A percentile compares a stretch with the other conserved stretches of the same genome.
Evolutionary conservation across 2,329 filamentous ascomycete species (phyloP).

Genomic region (Pseudogymnoascus pannorum): DNA sequence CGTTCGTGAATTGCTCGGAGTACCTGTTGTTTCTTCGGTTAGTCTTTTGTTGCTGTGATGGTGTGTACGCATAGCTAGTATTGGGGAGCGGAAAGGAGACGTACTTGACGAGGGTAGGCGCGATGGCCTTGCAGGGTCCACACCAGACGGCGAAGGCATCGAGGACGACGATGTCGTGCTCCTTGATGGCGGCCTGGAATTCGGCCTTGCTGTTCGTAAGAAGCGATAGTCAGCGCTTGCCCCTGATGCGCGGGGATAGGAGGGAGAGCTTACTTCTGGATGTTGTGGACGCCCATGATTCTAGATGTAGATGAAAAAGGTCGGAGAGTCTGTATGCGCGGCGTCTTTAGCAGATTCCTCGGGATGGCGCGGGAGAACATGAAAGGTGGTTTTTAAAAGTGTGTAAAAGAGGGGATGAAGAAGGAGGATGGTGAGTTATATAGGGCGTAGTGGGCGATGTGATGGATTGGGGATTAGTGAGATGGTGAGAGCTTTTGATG

Average conservation of each 20-base stretch:
- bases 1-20: slow-evolving; percentile 50
- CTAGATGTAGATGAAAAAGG: slow-evolving; percentile 32
- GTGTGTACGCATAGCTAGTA: no score
- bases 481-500: neutral
- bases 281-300: slow-evolving; percentile 40
- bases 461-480: neutral
- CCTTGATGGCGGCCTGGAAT: slow-evolving; percentile 47
- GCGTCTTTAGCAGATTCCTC: slow-evolving; percentile 5
- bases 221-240: slow-evolving; percentile 18
- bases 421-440: slow-evolving; percentile 1
- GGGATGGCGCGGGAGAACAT: slow-evolving; percentile 4
- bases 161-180: slow-evolving; percentile 61
- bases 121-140: slow-evolving; percentile 88
- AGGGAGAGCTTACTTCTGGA: slow-evolving; percentile 30
- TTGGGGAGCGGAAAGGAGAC: slow-evolving; percentile 26
- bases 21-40: slow-evolving; percentile 38
- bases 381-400: neutral
- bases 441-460: neutral
- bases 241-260: neutral
- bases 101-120: slow-evolving; percentile 64
- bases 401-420: neutral
- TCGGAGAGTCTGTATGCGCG: slow-evolving; percentile 13
- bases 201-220: slow-evolving; percentile 44
- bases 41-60: slow-evolving; percentile 18
- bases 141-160: slow-evolving; percentile 91